phyloP scores from a whole-genome alignment of 345 rosid genomes.

The Schrenkiella parvula region DNA sequence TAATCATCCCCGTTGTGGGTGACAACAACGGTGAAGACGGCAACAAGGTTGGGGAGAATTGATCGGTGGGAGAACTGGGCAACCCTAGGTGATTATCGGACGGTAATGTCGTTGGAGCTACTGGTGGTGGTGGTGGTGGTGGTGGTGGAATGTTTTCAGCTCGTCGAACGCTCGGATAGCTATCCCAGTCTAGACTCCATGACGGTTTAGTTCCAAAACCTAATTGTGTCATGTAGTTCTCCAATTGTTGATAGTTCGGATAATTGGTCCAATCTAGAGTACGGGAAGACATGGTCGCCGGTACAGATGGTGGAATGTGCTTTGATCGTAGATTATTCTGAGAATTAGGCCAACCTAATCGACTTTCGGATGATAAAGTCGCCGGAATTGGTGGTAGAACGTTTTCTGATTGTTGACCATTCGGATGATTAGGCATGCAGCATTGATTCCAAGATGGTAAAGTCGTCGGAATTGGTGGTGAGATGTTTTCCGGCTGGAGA shows the following conservation, averaged over 20 bases:
- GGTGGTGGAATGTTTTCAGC: background rate
- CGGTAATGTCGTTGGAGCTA: background rate
- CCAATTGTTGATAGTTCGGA: background rate
- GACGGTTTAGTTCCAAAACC: conserved; percentile 43
- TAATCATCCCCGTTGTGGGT: background rate
- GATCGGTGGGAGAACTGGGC: conserved; percentile 41
- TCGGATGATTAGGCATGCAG: background rate
- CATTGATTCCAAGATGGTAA: background rate
- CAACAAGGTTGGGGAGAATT: background rate
- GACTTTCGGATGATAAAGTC: background rate
- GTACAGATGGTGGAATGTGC: conserved; percentile 26
- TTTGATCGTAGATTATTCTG: conserved; percentile 9
- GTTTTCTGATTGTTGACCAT: background rate
- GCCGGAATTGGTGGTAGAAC: conserved; percentile 34
- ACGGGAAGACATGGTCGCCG: conserved; percentile 44
- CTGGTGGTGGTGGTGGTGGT: background rate
- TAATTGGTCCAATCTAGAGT: conserved; percentile 53
- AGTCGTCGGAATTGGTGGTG: background rate
- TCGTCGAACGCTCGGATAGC: background rate
- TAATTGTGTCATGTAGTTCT: background rate
- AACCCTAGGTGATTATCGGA: background rate
- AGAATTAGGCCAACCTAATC: background rate
- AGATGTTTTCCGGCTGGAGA: background rate
- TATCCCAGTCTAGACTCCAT: background rate
- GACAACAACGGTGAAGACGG: background rate